Base-by-base conservation (phyloP, 352 stramenopile species). In the Pythium periplocum region DNA sequence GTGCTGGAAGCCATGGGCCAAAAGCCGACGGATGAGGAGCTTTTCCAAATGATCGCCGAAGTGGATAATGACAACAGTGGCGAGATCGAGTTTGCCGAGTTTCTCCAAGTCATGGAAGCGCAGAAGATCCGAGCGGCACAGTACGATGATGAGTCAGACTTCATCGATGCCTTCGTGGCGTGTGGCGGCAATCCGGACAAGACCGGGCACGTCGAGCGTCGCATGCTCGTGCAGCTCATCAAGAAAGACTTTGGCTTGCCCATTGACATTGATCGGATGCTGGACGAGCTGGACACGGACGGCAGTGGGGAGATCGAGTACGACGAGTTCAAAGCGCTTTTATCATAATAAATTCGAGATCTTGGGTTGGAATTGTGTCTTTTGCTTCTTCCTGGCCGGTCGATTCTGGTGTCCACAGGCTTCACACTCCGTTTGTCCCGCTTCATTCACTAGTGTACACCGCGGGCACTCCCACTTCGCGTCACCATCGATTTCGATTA, bases 1-100 rank as follows among this genome's bases (percentile, higher is more conserved):
- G 96, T 98, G 53, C 75, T 99, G 36, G 95, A 99, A 68, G 93
- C 91, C 31, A 98, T 99, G 91, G 96, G 95, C 0, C 94, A 99
- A 69, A 95, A 96, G 49, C 93, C 93, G 0, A 99, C 91, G 0
- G 96, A 99, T 60, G 95, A 99, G 53, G 96, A 98, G 73, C 73
- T 98, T 8, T 98, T 98, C 66, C 92, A 98, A 64, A 96, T 98
- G 90, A 98, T 98, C 63, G 92, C 78, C 12, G 93, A 98, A 48
- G 96, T 98, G 6, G 81, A 94, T 52, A 88, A 90, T 53, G 81
- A 92, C 66, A 93, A 97, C 77, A 98, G 87, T 58, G 94, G 93
- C 47, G 95, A 95, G 46, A 98, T 99, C 58, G 96, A 99, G 62
- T 99, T 99, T 62, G 74, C 87, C 45, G 95, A 98, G 70, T 98